A percentile compares a stretch with the other conserved stretches of the same genome.
Evolutionary conservation across 169 alveolate species (phyloP).

Genomic region (Cardiosporidium cionae): DNA sequence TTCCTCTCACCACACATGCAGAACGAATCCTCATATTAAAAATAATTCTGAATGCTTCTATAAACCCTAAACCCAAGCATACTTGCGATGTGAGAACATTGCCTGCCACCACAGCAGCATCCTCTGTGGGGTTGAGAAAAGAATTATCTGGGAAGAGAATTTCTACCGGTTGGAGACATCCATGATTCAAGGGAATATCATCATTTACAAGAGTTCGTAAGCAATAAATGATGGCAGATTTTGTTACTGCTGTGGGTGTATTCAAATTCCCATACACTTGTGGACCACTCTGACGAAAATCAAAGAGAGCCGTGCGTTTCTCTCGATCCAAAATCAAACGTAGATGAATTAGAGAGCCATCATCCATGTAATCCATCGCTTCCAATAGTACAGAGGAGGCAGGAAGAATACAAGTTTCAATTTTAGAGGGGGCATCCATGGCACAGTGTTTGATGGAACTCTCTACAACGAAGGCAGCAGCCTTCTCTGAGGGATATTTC

Average conservation of each 20-base stretch:
- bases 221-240: slow-evolving; percentile 71
- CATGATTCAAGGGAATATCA: slow-evolving; percentile 73
- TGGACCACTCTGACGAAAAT: not conserved
- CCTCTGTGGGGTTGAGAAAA: slow-evolving; percentile 51
- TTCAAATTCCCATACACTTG: slow-evolving; percentile 50
- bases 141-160: slow-evolving; percentile 48
- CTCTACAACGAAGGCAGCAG: slow-evolving; percentile 9
- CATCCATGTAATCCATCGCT: slow-evolving; percentile 69
- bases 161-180: slow-evolving; percentile 65
- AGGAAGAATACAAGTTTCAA: not conserved
- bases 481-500: too few relatives aligned
- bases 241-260: slow-evolving; percentile 60
- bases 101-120: slow-evolving; percentile 58
- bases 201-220: slow-evolving; percentile 60
- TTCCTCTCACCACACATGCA: too few relatives aligned
- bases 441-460: not conserved
- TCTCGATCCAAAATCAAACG: slow-evolving; percentile 41
- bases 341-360: slow-evolving; percentile 56
- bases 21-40: too few relatives aligned
- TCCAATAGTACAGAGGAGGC: slow-evolving; percentile 14
- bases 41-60: too few relatives aligned
- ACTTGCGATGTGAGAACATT: slow-evolving; percentile 58
- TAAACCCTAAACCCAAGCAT: slow-evolving; percentile 59
- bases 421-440: too few relatives aligned
- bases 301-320: not conserved